Base-by-base conservation (phyloP, 225 moss, liverwort and hornwort species). In the Physcomitrium patens region DNA sequence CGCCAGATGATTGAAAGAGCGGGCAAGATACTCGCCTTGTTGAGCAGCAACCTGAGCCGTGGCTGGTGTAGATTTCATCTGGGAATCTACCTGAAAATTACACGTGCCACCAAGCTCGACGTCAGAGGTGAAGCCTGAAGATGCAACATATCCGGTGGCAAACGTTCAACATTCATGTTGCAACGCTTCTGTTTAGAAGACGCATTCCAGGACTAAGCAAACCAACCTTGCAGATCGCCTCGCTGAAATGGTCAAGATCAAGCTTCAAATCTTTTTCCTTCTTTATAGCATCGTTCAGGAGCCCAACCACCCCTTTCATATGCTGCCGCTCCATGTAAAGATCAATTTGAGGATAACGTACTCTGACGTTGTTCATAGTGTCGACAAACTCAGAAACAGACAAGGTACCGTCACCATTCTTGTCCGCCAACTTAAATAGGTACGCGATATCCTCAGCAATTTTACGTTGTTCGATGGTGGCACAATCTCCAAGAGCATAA, bases 1-100 rank as follows among this genome's bases (percentile, higher is more conserved):
- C 28, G 85, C 85, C 77, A 90, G 47, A 46, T 77, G 86, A 75
- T 99, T 99, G 78, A 99, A 95, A 65, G 55, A 76, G 3, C 46
- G 71, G 7, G 97, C 97, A 73, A 99, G 74, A 80, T 99, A 99
- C 56, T 55, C 76, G 69, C 93, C 97, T 79, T 99, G 91, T 78
- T 99, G 97, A 37, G 97, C 89, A 66, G 97, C 97, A 31, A 93
- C 93, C 84, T 99, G 97, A 73, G 97, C 97, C 65, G 97, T 99
- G 54, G 97, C 97, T 43, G 97, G 97, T 41, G 69, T 49, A n/a
- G 84, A 67, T 79, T 88, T 94, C 95, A 99, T 91, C 73, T 95
- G 97, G 43, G 61, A 79, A 75, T 99, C 97, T 24, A 99, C 95
- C 83, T 88, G 78, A 59, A 66, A 79, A 51, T n/a, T 37, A 43